Percentiles rank a stretch among this genome's conserved stretches.
Conservation (phyloP, 805 yeast genomes). For the Candida mattraensis region DNA sequence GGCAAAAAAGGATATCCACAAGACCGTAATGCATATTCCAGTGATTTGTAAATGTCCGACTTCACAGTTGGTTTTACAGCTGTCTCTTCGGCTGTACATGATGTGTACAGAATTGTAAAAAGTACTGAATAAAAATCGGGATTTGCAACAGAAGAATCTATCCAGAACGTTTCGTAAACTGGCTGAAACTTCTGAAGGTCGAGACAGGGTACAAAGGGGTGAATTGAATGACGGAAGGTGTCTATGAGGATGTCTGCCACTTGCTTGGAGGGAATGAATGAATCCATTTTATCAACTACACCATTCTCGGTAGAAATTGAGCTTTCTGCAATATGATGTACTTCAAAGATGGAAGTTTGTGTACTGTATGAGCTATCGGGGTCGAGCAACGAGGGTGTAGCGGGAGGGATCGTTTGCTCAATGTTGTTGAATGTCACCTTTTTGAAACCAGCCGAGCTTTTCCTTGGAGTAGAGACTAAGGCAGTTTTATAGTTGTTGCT, state of each 20-base stretch:
- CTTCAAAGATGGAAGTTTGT: too few species aligned
- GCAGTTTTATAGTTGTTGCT: too few species aligned
- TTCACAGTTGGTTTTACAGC: conserved; percentile 53
- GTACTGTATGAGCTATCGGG: too few species aligned
- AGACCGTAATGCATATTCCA: conserved; percentile 28
- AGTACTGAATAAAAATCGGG: conserved; percentile 48
- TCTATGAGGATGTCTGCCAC: conserved; percentile 47
- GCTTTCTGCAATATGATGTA: too few species aligned
- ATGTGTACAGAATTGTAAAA: conserved; percentile 56
- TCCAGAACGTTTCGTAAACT: conserved; percentile 53
- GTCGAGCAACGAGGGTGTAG: too few species aligned
- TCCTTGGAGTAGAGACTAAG: too few species aligned
- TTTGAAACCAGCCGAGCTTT: too few species aligned
- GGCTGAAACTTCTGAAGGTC: conserved; percentile 43
- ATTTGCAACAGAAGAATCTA: conserved; percentile 28
- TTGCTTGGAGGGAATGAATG: conserved; percentile 45
- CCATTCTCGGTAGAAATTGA: too few species aligned
- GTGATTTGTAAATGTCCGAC: conserved; percentile 22
- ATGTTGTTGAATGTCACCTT: too few species aligned
- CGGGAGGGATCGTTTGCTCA: too few species aligned
- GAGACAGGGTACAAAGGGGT: conserved; percentile 52
- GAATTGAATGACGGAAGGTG: conserved; percentile 52
- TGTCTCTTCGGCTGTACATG: conserved; percentile 58
- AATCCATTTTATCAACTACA: too few species aligned
- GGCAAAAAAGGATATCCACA: conserved; percentile 38